Conservation (phyloP, 768 basidiomycete genomes). For the Mycena leptocephala region DNA sequence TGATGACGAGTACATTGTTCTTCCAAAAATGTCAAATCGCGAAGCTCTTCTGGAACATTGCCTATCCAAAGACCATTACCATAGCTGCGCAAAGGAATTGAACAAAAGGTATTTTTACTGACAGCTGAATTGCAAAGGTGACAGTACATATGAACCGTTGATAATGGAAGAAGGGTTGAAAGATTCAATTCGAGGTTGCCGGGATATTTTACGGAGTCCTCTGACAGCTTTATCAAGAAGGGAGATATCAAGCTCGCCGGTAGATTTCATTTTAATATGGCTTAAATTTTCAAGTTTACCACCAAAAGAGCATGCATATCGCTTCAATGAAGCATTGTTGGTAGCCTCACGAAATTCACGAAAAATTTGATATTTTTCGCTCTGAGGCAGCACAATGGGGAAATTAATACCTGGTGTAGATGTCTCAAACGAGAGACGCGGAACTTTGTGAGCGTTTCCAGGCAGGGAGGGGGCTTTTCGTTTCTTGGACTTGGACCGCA, state of each 20-base stretch:
- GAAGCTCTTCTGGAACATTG: slow-evolving; percentile 24
- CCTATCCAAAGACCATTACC: slow-evolving; percentile 42
- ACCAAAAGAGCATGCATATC: no score
- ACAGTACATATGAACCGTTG: neutral
- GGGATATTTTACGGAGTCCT: neutral
- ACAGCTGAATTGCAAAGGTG: slow-evolving; percentile 16
- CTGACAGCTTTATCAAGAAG: slow-evolving; percentile 4
- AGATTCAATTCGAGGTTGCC: slow-evolving; percentile 10
- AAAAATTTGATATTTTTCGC: no score
- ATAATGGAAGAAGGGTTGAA: slow-evolving; percentile 3
- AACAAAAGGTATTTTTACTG: neutral
- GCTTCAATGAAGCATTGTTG: no score
- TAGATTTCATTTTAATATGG: no score
- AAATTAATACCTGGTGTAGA: neutral
- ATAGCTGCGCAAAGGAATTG: slow-evolving; percentile 35
- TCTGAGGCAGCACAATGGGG: no score
- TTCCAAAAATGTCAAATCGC: slow-evolving; percentile 31
- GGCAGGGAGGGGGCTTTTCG: neutral
- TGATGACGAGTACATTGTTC: slow-evolving; percentile 41
- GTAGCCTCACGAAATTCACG: no score
- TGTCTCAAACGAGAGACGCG: neutral
- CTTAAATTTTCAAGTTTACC: no score
- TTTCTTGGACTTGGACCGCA: no score
- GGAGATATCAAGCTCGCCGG: neutral
- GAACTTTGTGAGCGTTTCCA: neutral